phyloP scores from a whole-genome alignment of 306 rosid species.

The Luffa aegyptiaca region DNA sequence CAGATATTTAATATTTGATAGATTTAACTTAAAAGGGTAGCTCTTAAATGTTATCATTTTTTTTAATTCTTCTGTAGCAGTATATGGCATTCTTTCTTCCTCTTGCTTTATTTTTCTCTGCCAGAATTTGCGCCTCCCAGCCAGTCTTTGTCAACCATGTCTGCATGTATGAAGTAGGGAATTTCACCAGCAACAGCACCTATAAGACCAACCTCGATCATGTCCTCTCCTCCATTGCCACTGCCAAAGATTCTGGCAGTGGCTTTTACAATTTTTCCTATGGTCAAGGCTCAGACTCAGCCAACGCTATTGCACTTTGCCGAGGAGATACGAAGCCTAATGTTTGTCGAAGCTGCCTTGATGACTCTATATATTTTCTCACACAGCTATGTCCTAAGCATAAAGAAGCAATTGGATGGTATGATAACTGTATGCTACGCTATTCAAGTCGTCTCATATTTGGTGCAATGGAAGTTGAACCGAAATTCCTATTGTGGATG shows the following conservation, averaged over 20 bases:
- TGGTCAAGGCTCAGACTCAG: neutral
- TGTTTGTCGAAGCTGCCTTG: constrained; percentile 29
- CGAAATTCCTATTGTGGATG: neutral
- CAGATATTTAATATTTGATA: neutral
- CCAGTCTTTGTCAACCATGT: neutral
- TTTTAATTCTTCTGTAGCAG: neutral
- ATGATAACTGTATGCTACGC: constrained; percentile 30
- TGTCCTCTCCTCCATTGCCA: neutral
- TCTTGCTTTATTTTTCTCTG: neutral
- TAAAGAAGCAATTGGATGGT: constrained; percentile 40
- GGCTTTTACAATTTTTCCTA: constrained; percentile 9
- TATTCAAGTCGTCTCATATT: constrained; percentile 26
- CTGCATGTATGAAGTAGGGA: neutral
- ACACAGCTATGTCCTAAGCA: constrained; percentile 17
- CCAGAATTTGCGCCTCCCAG: neutral
- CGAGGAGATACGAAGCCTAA: constrained; percentile 30
- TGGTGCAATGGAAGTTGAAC: neutral
- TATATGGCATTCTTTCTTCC: neutral
- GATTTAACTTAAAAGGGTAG: neutral
- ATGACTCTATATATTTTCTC: constrained; percentile 18
- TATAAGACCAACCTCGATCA: neutral
- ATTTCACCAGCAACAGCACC: neutral
- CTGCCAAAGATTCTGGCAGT: neutral
- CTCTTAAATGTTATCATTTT: neutral
- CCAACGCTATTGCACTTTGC: constrained; percentile 25